Base-by-base conservation (phyloP, 768 basidiomycete species). In the Lentinula guzmanii region DNA sequence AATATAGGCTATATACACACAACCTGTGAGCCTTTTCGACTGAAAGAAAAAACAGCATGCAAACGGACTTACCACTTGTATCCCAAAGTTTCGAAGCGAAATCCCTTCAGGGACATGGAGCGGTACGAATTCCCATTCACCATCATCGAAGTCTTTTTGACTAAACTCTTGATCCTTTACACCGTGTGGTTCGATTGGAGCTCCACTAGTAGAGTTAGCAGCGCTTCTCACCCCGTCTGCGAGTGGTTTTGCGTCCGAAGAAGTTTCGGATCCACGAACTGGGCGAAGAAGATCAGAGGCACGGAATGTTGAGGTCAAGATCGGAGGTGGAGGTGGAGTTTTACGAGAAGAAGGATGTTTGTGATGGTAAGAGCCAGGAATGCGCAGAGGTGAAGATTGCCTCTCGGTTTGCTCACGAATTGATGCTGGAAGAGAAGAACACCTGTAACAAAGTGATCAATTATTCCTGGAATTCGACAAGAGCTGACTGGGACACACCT, bases 51-150 rank as follows among this genome's bases (percentile, higher is more conserved):
- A 31, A 39, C 52, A 51, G 58, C 45, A 52, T 52, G 60, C 60
- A 53, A 33, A 63, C 61, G n/a, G 54, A 5, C 34, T 35, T 46
- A 93, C 89, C 65, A 90, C 84, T 72, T 95, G 94, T 62, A 93
- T 89, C 33, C 91, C 90, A 71, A 95, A 94, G 76, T 95, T 93
- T 65, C 94, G 79, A 68, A 92, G 74, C 62, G 86, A 89, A 61
- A 92, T 91, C 16, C 91, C 91, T 65, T 91, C 87, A 9, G 91
- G 91, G 60, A 93, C 87, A 58, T 78, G 78, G 13, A 82, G 80
- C 45, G 88, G 86, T 41, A 86, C 79, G 65, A 93, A 93, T 66
- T 87, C 84, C 76, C 86, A 86, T 37, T 69, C 72, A 2, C 75
- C 73, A 10, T 67, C 64, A n/a, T 63, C 62, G 8, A 8, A 8